Percentiles rank a stretch among this genome's conserved stretches.
Conservation (phyloP, 768 basidiomycete species). For the Ephemerocybe angulata region DNA sequence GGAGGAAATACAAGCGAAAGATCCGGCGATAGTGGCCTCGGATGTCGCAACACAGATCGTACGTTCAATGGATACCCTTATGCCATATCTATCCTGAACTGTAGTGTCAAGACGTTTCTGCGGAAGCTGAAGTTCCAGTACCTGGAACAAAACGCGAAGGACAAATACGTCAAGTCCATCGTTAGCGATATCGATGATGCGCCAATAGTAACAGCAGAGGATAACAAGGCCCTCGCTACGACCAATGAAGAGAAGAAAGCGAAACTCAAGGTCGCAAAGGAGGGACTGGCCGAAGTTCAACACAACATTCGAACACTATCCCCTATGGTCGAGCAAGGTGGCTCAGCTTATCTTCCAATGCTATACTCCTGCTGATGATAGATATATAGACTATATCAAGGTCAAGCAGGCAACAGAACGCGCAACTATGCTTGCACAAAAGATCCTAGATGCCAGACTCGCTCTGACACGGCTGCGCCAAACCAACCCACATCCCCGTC, state of each 20-base stretch:
- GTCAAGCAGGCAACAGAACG: slow-evolving; percentile 50
- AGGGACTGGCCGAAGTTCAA: slow-evolving; percentile 55
- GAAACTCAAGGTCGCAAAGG: slow-evolving; percentile 61
- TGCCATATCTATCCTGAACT: not conserved
- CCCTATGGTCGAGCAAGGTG: slow-evolving; percentile 68
- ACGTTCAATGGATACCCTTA: slow-evolving; percentile 19
- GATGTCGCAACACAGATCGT: slow-evolving; percentile 63
- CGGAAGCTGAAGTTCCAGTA: slow-evolving; percentile 87
- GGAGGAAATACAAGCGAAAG: slow-evolving; percentile 36
- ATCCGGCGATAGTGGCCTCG: slow-evolving; percentile 53
- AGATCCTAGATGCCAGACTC: slow-evolving; percentile 81
- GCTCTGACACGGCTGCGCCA: slow-evolving; percentile 78
- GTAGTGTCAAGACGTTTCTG: slow-evolving; percentile 54
- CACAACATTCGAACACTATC: slow-evolving; percentile 59
- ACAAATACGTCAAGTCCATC: slow-evolving; percentile 82
- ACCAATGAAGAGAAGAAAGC: slow-evolving; percentile 72
- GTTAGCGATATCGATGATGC: slow-evolving; percentile 83
- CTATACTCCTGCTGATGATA: not conserved
- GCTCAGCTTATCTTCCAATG: not conserved
- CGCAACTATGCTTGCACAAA: slow-evolving; percentile 59
- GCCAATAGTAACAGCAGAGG: slow-evolving; percentile 73
- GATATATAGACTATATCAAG: slow-evolving; percentile 52
- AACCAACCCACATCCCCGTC: slow-evolving; percentile 72
- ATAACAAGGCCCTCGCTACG: slow-evolving; percentile 61
- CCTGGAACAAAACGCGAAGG: slow-evolving; percentile 86